These are phyloP conservation scores for Heritiera littoralis DNA, from an alignment of 345 rosid genomes.

Conservation along the genomic window DNA sequence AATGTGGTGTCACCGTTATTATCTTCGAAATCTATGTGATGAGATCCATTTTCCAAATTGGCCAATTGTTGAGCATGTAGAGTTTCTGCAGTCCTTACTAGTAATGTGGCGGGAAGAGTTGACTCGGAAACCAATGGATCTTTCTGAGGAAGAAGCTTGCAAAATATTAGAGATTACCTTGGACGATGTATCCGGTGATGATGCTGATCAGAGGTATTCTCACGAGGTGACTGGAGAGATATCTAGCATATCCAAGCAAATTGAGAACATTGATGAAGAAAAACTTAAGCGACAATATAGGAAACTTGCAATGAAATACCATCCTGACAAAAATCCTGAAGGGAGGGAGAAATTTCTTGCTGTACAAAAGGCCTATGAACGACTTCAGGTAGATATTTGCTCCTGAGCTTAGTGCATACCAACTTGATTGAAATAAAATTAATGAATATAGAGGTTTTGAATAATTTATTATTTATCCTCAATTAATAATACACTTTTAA, in stretches of 20 bases:
- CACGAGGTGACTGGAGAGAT: slow-evolving; percentile 52
- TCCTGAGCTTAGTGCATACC: slow-evolving; percentile 9
- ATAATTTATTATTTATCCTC: not conserved
- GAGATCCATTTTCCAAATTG: slow-evolving; percentile 95
- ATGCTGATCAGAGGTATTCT: slow-evolving; percentile 37
- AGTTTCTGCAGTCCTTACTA: slow-evolving; percentile 87
- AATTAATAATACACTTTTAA: not conserved
- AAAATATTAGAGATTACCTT: slow-evolving; percentile 83
- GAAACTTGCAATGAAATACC: slow-evolving; percentile 98
- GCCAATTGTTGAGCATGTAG: slow-evolving; percentile 98
- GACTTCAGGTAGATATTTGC: slow-evolving; percentile 74
- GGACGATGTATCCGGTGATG: slow-evolving; percentile 72
- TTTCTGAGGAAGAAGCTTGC: slow-evolving; percentile 99
- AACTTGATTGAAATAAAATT: slow-evolving; percentile 15
- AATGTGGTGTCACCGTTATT: slow-evolving; percentile 99
- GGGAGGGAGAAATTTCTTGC: slow-evolving; percentile 98
- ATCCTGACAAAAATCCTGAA: slow-evolving; percentile 99
- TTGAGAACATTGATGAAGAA: slow-evolving; percentile 98
- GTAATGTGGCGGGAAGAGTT: slow-evolving; percentile 99
- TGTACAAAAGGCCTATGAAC: slow-evolving; percentile 97
- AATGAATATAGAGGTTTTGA: slow-evolving; percentile 5
- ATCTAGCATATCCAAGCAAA: slow-evolving; percentile 71
- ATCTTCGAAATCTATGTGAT: slow-evolving; percentile 91
- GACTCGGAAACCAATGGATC: slow-evolving; percentile 97
- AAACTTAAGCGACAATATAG: slow-evolving; percentile 98